Conservation (phyloP, 2,329 filamentous ascomycete species). For the Paraphaeosphaeria sporulosa region DNA sequence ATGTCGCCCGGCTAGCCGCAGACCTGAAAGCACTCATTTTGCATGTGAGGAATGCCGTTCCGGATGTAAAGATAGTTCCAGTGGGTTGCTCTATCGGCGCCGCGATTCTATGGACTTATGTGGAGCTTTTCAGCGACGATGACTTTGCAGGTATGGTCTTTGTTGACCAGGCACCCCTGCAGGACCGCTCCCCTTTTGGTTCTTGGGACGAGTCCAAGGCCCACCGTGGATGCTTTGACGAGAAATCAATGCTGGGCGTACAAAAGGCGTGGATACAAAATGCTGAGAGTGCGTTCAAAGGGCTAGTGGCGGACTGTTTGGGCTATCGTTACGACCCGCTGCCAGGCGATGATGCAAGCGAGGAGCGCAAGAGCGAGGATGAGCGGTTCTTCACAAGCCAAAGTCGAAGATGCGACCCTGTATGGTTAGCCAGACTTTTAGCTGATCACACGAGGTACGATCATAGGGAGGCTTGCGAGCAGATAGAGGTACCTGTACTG, state of each 20-base stretch:
- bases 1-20: slow-evolving; percentile 7
- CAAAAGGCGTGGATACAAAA: slow-evolving; percentile 5
- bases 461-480: slow-evolving; percentile 11
- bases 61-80: not conserved
- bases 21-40: slow-evolving; percentile 8
- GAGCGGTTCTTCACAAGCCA: slow-evolving; percentile 8
- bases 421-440: slow-evolving; percentile 6
- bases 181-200: slow-evolving; percentile 6
- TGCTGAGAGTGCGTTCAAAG: slow-evolving; percentile 7
- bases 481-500: slow-evolving; percentile 6
- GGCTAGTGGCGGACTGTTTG: slow-evolving; percentile 9
- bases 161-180: slow-evolving; percentile 11
- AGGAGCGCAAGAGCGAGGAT: slow-evolving; percentile 5
- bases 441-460: slow-evolving; percentile 11
- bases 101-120: slow-evolving; percentile 8
- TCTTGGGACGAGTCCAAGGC: slow-evolving; percentile 10
- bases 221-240: slow-evolving; percentile 11
- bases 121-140: slow-evolving; percentile 7
- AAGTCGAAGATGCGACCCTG: slow-evolving; percentile 7
- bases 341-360: not conserved
- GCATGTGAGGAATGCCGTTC: not conserved
- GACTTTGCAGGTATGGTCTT: slow-evolving; percentile 10
- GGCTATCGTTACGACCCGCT: slow-evolving; percentile 10
- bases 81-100: slow-evolving; percentile 11
- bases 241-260: slow-evolving; percentile 1